Evolutionary conservation across 345 rosid genomes (phyloP), one percentile per base, ranked within the genome.

Genomic region (Eucalyptus paniculata): DNA sequence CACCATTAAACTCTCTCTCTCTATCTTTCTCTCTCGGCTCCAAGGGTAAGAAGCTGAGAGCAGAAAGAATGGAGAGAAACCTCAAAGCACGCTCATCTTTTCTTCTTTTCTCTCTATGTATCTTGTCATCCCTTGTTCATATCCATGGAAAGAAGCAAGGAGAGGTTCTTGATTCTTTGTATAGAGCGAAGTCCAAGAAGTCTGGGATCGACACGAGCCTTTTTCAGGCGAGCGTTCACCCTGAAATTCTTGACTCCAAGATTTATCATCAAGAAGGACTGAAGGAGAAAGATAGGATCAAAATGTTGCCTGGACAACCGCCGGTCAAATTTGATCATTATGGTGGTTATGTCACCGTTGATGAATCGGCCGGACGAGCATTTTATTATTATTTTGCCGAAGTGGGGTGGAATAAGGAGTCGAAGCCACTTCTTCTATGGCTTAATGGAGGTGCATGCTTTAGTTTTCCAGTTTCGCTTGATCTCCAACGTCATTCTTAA

Each of bases 271-370:
- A 93, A 19, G 91, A 88, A 44, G 95, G 94, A 51, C 24, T 90
- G 77, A 96, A 94, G 65, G 96, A 96, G 87, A 90, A 86, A 10
- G 98, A 96, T 44, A 91, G 30, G 89, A 89, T 89, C 30, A 6
- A 5, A 11, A 45, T 10, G n/a, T 86, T 89, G 32, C 91, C 91
- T 34, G 91, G 91, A 47, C 91, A 89, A 21, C 89, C 91, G 34
- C 82, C 40, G 12, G 87, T 87, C 10, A 60, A 87, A 12, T 89
- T 89, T 24, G 62, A 81, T 87, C 91, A 89, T 7, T 89, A 89
- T 51, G 89, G 91, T 0, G 91, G 91, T 47, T 87, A 87, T n/a
- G 87, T 89, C 37, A 89, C 91, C 6, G 83, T 87, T 3, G 60
- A 62, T 32, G 58, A 80, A 42, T 28, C 7, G 4, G 77, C 89